These are phyloP conservation scores for Bassia scoparia DNA, from an alignment of 148 eudicot species.

Conservation along the genomic window DNA sequence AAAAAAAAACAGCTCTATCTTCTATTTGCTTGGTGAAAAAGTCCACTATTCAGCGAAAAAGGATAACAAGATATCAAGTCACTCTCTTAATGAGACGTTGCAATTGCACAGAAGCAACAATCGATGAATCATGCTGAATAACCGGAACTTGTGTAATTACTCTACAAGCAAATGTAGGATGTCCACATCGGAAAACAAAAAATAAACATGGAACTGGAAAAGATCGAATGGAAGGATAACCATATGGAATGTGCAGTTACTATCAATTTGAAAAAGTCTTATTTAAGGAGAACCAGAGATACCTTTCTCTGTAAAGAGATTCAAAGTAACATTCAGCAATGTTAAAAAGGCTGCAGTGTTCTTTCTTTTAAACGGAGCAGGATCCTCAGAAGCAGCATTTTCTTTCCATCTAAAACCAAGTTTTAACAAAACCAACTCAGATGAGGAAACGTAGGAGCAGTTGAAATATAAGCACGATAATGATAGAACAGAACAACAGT, in stretches of 20 bases:
- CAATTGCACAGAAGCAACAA: too few relatives aligned
- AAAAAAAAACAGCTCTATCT: too few relatives aligned
- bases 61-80: too few relatives aligned
- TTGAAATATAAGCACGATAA: not conserved
- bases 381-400: constrained; percentile 52
- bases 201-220: constrained; percentile 14
- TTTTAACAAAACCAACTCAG: not conserved
- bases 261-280: constrained; percentile 14
- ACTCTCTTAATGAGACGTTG: too few relatives aligned
- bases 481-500: not conserved
- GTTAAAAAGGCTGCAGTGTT: constrained; percentile 13
- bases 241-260: constrained; percentile 12
- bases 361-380: constrained; percentile 49
- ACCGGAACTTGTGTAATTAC: not conserved
- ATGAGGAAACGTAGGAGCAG: not conserved
- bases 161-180: not conserved
- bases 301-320: constrained; percentile 17
- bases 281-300: constrained; percentile 30
- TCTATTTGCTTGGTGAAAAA: too few relatives aligned
- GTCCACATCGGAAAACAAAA: constrained; percentile 21
- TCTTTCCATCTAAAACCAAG: constrained; percentile 41
- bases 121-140: not conserved
- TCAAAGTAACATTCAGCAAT: constrained; percentile 30
- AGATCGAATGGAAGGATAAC: constrained; percentile 12
- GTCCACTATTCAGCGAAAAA: too few relatives aligned